phyloP scores from a whole-genome alignment of 306 rosid species.

The Vigna radiata region DNA sequence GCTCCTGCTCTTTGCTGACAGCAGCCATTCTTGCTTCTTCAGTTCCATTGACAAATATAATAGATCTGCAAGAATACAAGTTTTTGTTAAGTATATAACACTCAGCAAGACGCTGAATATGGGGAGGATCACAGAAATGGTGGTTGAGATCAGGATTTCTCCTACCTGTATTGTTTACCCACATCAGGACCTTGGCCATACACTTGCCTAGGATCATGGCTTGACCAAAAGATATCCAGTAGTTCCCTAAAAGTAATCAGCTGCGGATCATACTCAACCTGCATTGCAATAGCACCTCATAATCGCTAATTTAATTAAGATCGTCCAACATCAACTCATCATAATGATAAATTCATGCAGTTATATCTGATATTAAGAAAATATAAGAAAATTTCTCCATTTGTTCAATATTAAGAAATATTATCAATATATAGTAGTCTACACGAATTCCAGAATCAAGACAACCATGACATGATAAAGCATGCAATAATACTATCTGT shows the following conservation, averaged over 20 bases:
- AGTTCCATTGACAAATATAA: conserved; percentile 80
- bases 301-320: conserved; percentile 28
- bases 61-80: conserved; percentile 63
- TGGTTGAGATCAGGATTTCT: conserved; percentile 30
- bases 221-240: conserved; percentile 84
- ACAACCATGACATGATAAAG: conserved; percentile 2
- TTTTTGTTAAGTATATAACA: conserved; percentile 19
- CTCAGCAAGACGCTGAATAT: conserved; percentile 27
- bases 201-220: conserved; percentile 93
- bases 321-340: conserved; percentile 10
- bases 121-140: conserved; percentile 22
- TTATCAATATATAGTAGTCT: neutral
- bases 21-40: conserved; percentile 84
- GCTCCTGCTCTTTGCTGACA: conserved; percentile 85
- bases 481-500: conserved; percentile 2
- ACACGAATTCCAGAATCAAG: conserved; percentile 32
- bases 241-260: conserved; percentile 69
- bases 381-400: conserved; percentile 1
- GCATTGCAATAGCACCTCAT: conserved; percentile 42
- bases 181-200: conserved; percentile 99
- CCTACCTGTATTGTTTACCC: conserved; percentile 91
- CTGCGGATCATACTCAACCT: conserved; percentile 89
- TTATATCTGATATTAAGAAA: conserved; percentile 20
- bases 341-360: conserved; percentile 13
- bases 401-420: conserved; percentile 11